Evolutionary conservation across 78 protist genomes (phyloP).

Genomic region (Acrasis kona): DNA sequence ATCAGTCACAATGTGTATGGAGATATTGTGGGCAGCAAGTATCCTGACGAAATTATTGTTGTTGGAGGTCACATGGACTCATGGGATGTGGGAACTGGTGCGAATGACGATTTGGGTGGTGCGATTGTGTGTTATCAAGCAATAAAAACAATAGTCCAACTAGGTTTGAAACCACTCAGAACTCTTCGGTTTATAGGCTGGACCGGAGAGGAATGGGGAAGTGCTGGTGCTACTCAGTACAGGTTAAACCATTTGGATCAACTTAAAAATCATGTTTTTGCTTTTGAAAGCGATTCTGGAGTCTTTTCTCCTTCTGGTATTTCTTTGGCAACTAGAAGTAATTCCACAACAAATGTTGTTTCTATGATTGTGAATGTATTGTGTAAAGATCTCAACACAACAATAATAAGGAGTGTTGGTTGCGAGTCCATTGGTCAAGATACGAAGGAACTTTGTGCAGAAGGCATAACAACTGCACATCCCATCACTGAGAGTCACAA

Average conservation of each 20-base stretch:
- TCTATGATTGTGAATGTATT: too few relatives aligned
- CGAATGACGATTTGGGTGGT: slow-evolving; percentile 66
- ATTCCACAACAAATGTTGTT: too few relatives aligned
- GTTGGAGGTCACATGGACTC: slow-evolving; percentile 62
- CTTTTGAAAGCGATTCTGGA: slow-evolving; percentile 56
- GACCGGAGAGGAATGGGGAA: slow-evolving; percentile 61
- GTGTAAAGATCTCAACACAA: background rate
- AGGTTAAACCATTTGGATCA: background rate
- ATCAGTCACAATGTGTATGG: slow-evolving; percentile 47
- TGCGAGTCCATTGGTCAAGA: slow-evolving; percentile 19
- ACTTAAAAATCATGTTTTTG: slow-evolving; percentile 15
- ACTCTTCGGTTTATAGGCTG: slow-evolving; percentile 55
- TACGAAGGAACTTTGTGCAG: slow-evolving; percentile 11
- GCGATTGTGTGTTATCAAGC: slow-evolving; percentile 47
- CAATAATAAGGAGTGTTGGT: background rate
- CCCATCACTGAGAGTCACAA: slow-evolving; percentile 3
- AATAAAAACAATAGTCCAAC: slow-evolving; percentile 16
- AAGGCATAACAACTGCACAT: slow-evolving; percentile 31
- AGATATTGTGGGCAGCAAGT: slow-evolving; percentile 38
- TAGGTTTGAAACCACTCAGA: slow-evolving; percentile 46
- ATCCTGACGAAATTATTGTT: slow-evolving; percentile 57
- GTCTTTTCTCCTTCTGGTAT: slow-evolving; percentile 28
- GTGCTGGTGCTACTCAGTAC: slow-evolving; percentile 42
- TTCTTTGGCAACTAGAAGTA: background rate
- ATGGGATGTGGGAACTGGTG: slow-evolving; percentile 73